Base-by-base conservation (phyloP, 345 rosid species). In the Gossypium bickii region DNA sequence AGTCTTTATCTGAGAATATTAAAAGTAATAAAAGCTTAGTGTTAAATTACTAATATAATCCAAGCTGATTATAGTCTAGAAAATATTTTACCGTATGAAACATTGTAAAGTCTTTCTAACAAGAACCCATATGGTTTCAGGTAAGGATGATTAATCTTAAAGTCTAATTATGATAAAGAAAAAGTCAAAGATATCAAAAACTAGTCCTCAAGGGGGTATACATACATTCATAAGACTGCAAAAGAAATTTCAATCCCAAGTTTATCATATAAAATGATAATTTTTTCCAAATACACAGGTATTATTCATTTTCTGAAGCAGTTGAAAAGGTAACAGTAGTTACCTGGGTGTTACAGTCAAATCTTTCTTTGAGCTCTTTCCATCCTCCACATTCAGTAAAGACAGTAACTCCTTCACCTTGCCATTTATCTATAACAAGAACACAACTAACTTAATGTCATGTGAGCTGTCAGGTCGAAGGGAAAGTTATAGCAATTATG, bases 371-470 rank as follows among this genome's bases (percentile, higher is more conserved):
- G 74, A 78, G 78, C 85, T 79, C 74, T 83, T 87, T 71, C 78
- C 80, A 71, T 82, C 86, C 72, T 87, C 96, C 64, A 38, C 64
- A 78, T 85, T 88, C 76, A 89, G 73, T 70, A 76, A 38, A 70
- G 92, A 85, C 52, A 82, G 85, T 79, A 93, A 74, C 79, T 89
- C 92, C 87, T 82, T 89, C 83, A 90, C 87, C 81, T 85, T 89
- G 15, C 78, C 81, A 83, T 79, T 86, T 78, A 91, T 87, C 99
- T 94, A 80, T 53, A 59, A 74, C 67, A 81, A 78, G 51, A 59
- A 68, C 48, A 71, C 57, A 82, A 58, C 69, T 18, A 11, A 55
- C 71, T 69, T 29, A 12, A 27, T 48, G 45, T 68, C 60, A 69
- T 69, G 44, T 10, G 45, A 12, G 15, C 25, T n/a, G 60, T 16